Evolutionary conservation across 2,329 filamentous ascomycete genomes (phyloP), one percentile per base, ranked within the genome.

Genomic region (Penicillium polonicum): DNA sequence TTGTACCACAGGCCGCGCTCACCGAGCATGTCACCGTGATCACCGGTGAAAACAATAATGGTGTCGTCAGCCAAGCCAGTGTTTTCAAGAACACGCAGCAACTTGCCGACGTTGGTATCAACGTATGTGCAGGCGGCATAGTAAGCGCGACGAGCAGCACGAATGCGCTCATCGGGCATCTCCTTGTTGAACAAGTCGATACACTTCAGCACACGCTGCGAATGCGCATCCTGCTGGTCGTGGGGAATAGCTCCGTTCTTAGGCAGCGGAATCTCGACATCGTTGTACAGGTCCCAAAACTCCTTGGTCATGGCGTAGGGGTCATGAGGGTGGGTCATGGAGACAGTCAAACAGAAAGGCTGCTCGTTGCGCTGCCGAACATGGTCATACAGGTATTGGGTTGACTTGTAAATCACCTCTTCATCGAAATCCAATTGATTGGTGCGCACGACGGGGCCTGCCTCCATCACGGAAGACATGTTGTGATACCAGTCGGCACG

Each of bases 401-500:
- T 89, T 50, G 90, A 90, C 76, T 88, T 90, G 80, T 90, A 93
- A 87, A 97, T 93, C 73, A 96, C 91, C 77, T 97, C 92, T 77
- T 96, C 92, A 69, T 97, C 92, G 68, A 93, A 97, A 74, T 97
- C 92, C 52, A 97, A 83, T 80, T 97, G 92, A 78, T 97, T 97
- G 77, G 91, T 96, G 64, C 92, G 85, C 41, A 95, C 88, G 68
- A 92, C 96, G 31, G 88, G 85, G 10, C 92, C 92, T 0, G 92
- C 92, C 74, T 97, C 91, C 69, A 93, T 80, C 66, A 97, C 93
- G 7, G 92, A 96, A 70, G 90, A 92, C 77, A 92, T 92, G 74
- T 97, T 96, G 81, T 97, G 92, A 73, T 94, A 97, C 90, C 92
- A 97, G 76, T 97, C 92, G 42, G 93, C 85, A 45, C 92, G 85